phyloP scores from a whole-genome alignment of 2,329 filamentous ascomycete species.

The Emericellopsis atlantica region DNA sequence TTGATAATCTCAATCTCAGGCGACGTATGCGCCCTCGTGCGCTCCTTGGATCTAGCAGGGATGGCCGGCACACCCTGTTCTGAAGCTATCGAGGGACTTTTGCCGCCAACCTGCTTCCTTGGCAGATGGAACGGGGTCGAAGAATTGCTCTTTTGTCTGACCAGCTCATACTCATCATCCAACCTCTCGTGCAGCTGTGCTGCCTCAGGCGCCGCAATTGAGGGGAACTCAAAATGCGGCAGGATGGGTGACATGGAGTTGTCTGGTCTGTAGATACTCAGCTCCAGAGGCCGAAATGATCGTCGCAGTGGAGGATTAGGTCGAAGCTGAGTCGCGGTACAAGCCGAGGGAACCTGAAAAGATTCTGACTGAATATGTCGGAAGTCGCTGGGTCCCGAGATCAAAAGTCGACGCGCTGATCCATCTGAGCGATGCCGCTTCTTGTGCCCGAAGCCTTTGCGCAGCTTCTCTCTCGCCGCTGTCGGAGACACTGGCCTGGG shows the following conservation, averaged over 20 bases:
- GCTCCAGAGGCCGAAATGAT: slow-evolving; percentile 42
- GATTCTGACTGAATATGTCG: slow-evolving; percentile 40
- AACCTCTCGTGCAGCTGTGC: slow-evolving; percentile 17
- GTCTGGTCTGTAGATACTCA: slow-evolving; percentile 34
- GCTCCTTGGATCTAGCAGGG: slow-evolving; percentile 24
- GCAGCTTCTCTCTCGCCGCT: slow-evolving; percentile 5
- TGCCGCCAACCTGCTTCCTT: slow-evolving; percentile 22
- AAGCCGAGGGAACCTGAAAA: slow-evolving; percentile 18
- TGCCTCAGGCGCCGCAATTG: slow-evolving; percentile 26
- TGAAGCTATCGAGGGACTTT: not conserved
- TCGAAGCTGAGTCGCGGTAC: not conserved
- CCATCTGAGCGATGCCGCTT: slow-evolving; percentile 31
- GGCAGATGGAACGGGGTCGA: slow-evolving; percentile 44
- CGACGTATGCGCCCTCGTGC: slow-evolving; percentile 20
- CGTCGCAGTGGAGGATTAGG: slow-evolving; percentile 4
- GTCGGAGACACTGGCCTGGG: slow-evolving; percentile 1
- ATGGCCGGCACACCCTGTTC: slow-evolving; percentile 14
- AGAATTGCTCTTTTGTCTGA: slow-evolving; percentile 32
- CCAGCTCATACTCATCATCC: slow-evolving; percentile 15
- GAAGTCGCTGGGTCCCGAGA: slow-evolving; percentile 48
- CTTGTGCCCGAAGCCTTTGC: slow-evolving; percentile 19
- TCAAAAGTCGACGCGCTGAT: slow-evolving; percentile 37
- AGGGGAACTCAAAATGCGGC: slow-evolving; percentile 32
- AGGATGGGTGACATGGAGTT: slow-evolving; percentile 41
- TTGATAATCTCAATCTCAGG: slow-evolving; percentile 32